Evolutionary conservation across 345 rosid genomes (phyloP), one percentile per base, ranked within the genome.

Genomic region (Gossypium mustelinum): DNA sequence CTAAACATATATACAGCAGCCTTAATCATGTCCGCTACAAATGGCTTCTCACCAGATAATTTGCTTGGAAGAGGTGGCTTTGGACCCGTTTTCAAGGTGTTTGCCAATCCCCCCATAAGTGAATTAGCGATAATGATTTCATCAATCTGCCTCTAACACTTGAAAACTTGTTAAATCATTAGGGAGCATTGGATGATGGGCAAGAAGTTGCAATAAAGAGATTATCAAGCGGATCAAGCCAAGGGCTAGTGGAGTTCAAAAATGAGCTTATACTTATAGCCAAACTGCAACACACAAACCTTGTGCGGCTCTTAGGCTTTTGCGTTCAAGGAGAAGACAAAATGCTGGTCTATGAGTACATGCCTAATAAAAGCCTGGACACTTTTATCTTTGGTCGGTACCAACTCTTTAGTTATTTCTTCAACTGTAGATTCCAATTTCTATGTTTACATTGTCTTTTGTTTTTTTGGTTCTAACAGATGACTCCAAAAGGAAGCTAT

Each of bases 151-250:
- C 47, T 52, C 56, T 17, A 65, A 43, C 51, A 20, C 22, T 45
- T 16, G 13, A 65, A 18, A 67, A 45, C 71, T 67, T 14, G 34
- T 8, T 67, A 10, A 65, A 25, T 43, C 10, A 18, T 18, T 41
- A 45, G 71, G 54, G 71, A 8, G 12, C 71, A 45, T 7, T 67
- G 55, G 11, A 11, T 11, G 12, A 67, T 67, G 71, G 71, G 1
- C 71, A 11, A 67, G 55, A 67, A 67, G 71, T 67, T 22, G 55
- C 71, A 22, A 67, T 45, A 45, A 67, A 67, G 20, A 67, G 71
- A 67, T 67, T 67, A 67, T 44, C 71, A 4, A 45, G 55, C 47
- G 54, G 70, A 66, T 66, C 70, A 44, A 24, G 9, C 20, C 70
- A 66, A 66, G 70, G 70, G 11, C 11, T 44, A 5, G 54, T 44